Base-by-base conservation (phyloP, 768 basidiomycete species). In the Filobasidium wieringae region DNA sequence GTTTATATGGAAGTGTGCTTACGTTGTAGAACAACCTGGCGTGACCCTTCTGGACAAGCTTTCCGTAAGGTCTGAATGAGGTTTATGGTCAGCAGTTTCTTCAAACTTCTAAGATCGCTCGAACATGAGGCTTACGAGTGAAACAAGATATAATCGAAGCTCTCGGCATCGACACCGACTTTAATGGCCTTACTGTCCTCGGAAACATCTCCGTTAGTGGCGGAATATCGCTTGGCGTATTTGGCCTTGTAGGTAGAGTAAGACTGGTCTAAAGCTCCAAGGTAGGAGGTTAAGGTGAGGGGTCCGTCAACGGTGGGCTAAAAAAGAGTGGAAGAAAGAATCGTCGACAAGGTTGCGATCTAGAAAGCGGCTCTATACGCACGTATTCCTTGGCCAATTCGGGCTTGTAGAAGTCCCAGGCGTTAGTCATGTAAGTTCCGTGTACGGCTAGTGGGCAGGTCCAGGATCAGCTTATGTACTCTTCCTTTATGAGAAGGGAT, bases 401-500 rank as follows among this genome's bases (percentile, higher is more conserved):
- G 49, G 95, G 95, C 79, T 99, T 99, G 84, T 95, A 99, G 76
- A 96, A 97, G 77, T 99, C 95, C 76, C 93, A 96, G 0, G 85
- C 88, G 78, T 99, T 93, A 61, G 86, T 85, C 87, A 97, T 96
- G 79, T 91, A 88, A 51, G 84, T 89, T 26, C 92, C 93, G 75
- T 96, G 95, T 64, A 90, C 80, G 66, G 93, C 93, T 97, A 72
- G n/a, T n/a, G n/a, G n/a, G 76, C 95, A 97, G 77, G 97, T 95
- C 76, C 93, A 96, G 0, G 85, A 88, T 78, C 97, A 93, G 62
- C 86, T 85, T 86, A 97, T 96, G 79, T 91, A 88, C 51, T 84
- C 89, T 26, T 91, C 93, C 75, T 96, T 95, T 64, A 90, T 80
- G 66, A 93, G 92, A 96, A 72, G 4, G 29, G 43, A 14, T 14